phyloP scores from a whole-genome alignment of 1,139 yeast genomes.

The Lodderomyces pseudojiufengensis region DNA sequence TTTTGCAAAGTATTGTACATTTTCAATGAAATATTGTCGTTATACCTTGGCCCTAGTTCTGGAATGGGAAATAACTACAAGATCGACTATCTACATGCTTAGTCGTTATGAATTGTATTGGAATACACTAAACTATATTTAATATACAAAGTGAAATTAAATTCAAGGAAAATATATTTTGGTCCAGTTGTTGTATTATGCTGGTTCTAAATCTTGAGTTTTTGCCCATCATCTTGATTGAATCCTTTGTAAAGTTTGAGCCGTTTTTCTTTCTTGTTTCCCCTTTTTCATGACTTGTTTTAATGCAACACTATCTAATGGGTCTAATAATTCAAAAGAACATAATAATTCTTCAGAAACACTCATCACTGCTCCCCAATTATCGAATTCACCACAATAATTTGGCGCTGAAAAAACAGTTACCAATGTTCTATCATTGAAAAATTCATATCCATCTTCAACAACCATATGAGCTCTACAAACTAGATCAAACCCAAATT shows the following conservation, averaged over 20 bases:
- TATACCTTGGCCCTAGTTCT: too few species aligned
- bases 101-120: too few species aligned
- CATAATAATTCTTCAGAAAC: constrained; percentile 90
- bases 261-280: constrained; percentile 68
- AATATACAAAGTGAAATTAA: neutral
- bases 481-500: constrained; percentile 89
- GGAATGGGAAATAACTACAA: too few species aligned
- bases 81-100: too few species aligned
- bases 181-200: too few species aligned
- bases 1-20: too few species aligned
- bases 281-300: constrained; percentile 92
- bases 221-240: constrained; percentile 7
- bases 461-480: constrained; percentile 99
- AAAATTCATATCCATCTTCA: constrained; percentile 96
- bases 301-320: constrained; percentile 87
- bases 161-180: neutral
- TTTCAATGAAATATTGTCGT: too few species aligned
- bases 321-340: constrained; percentile 89
- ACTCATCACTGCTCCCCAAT: constrained; percentile 99
- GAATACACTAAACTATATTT: too few species aligned
- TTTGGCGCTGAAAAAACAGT: constrained; percentile 97
- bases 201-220: too few species aligned
- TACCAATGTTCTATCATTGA: constrained; percentile 87
- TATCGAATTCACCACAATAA: constrained; percentile 97
- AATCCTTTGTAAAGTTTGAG: constrained; percentile 25